Percentiles rank a stretch among this genome's conserved stretches.
These are phyloP conservation scores for Marvania coccoides DNA, from an alignment of 139 green algal species.

Conservation along the genomic window DNA sequence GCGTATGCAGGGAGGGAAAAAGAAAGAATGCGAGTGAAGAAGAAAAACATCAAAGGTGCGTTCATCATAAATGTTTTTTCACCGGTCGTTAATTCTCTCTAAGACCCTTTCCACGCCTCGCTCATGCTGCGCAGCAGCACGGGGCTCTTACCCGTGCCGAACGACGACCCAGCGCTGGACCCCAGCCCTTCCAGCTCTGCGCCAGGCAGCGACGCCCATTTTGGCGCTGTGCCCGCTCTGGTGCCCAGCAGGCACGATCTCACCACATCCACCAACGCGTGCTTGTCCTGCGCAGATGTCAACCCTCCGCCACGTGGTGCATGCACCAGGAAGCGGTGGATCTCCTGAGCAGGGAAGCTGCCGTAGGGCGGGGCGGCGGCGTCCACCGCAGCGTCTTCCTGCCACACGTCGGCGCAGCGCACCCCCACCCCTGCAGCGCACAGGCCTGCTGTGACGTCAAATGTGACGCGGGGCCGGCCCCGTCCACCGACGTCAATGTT, in stretches of 20 bases:
- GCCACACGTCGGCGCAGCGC: constrained; percentile 33
- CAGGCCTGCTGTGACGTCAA: constrained; percentile 61
- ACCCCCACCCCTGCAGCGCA: constrained; percentile 26
- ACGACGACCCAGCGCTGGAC: background rate
- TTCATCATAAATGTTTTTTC: too few relatives aligned
- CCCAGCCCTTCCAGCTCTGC: background rate
- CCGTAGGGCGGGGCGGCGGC: background rate
- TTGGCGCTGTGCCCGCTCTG: background rate
- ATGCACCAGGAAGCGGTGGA: constrained; percentile 51
- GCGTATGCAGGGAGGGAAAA: background rate
- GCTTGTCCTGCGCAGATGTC: constrained; percentile 10
- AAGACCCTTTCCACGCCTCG: background rate
- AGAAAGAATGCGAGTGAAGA: background rate
- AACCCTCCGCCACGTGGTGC: background rate
- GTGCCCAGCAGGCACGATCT: constrained; percentile 18
- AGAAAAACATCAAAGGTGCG: background rate
- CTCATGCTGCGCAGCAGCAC: background rate
- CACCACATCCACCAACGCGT: constrained; percentile 19
- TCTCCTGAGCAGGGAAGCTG: constrained; percentile 13
- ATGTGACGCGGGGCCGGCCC: constrained; percentile 58
- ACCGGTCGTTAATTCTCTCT: too few relatives aligned
- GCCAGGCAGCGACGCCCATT: background rate
- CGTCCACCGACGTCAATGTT: constrained; percentile 51
- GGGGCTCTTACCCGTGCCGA: background rate
- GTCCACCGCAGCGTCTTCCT: background rate